Evolutionary conservation across 106 monocot genomes (phyloP), one percentile per base, ranked within the genome.

Genomic region (Triglochin maritima): DNA sequence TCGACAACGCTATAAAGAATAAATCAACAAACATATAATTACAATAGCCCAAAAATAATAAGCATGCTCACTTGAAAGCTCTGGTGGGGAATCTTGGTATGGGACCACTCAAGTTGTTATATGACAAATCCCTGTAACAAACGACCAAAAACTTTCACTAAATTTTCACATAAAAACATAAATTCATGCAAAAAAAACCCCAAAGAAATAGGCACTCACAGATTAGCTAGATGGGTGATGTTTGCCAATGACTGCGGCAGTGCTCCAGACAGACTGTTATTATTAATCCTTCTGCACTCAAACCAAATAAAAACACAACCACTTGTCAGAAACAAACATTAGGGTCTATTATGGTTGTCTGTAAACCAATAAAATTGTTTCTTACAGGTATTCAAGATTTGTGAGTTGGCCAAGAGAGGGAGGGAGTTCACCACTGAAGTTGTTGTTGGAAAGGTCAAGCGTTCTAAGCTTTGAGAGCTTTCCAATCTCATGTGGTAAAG

Each of bases 381-480:
- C 83, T 87, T 77, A 87, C 87, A 87, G 49, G 70, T 89, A 93
- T 44, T 72, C 71, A 79, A 93, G 89, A 74, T 53, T 93, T 48
- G 57, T 72, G 44, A 93, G 76, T 56, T 84, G 65, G 46, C 89
- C 84, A 16, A 94, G 7, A 49, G 89, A 86, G n/a, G 9, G 29
- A 3, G 93, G 89, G 48, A 94, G 69, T 59, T 77, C 82, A 48
- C 89, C 93, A 65, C 46, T 71, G 67, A 94, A 81, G 49, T 68
- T 6, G 63, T 94, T 94, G 67, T 77, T 82, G 44, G 84, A 90
- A 57, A 90, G 81, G 65, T 90, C 83, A 56, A 90, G 90, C 57
- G 90, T 84, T 46, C 69, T 71, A 47, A 90, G 90, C 10, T 68
- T 84, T 47, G 70, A 17, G 44, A 90, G 86, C 71, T 62, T 86